Evolutionary conservation across 2,329 filamentous ascomycete species (phyloP).

Genomic region (Cordyceps fumosorosea): DNA sequence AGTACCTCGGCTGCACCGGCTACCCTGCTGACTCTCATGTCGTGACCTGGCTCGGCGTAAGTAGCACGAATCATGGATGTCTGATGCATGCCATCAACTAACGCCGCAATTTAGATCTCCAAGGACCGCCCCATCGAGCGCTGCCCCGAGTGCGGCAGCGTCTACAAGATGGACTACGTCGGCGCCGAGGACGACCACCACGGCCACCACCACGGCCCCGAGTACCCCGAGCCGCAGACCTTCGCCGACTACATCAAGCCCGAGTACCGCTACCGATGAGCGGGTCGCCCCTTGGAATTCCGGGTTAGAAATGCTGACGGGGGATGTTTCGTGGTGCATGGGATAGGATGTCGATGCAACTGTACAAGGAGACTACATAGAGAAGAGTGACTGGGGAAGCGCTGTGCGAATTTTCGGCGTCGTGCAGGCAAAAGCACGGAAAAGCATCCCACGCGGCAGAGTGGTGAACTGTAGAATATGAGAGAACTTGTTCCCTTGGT

Average conservation of each 20-base stretch:
- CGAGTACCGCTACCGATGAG: conserved; percentile 72
- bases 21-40: conserved; percentile 86
- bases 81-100: conserved; percentile 8
- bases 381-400: neutral
- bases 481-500: conserved; percentile 27
- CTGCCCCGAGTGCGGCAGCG: conserved; percentile 92
- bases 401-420: conserved; percentile 16
- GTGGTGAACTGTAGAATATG: conserved; percentile 35
- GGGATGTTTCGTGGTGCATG: neutral
- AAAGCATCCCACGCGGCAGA: conserved; percentile 18
- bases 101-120: conserved; percentile 54
- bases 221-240: conserved; percentile 83
- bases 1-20: conserved; percentile 95
- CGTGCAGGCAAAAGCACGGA: conserved; percentile 14
- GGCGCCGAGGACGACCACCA: conserved; percentile 72
- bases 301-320: neutral
- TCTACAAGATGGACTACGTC: conserved; percentile 97
- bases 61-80: conserved; percentile 27
- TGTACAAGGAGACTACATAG: conserved; percentile 9
- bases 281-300: neutral
- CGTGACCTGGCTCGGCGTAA: conserved; percentile 84
- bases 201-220: conserved; percentile 50
- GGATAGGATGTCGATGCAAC: neutral
- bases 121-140: conserved; percentile 87
- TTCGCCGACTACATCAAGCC: conserved; percentile 95